Percentiles rank a stretch among this genome's conserved stretches.
Evolutionary conservation across 805 yeast species (phyloP).

Genomic region (Starmerella ratchasimensis): DNA sequence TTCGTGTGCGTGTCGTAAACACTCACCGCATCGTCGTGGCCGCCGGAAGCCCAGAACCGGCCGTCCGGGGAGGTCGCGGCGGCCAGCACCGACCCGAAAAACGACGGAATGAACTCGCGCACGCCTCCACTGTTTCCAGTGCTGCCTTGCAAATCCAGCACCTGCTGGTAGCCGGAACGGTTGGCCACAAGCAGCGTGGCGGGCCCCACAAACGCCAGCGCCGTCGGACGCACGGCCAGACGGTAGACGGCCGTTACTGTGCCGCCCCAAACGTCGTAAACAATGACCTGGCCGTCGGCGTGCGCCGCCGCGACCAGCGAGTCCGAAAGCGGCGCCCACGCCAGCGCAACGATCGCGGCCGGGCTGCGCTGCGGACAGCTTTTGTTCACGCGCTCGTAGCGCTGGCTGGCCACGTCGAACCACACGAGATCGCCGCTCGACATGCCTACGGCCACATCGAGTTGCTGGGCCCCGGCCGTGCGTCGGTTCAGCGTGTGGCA

Average conservation of each 20-base stretch:
- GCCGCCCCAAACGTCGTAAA: slow-evolving; percentile 39
- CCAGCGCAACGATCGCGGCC: slow-evolving; percentile 33
- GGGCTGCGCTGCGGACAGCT: slow-evolving; percentile 33
- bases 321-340: slow-evolving; percentile 35
- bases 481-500: slow-evolving; percentile 26
- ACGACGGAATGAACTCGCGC: slow-evolving; percentile 46
- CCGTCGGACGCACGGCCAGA: slow-evolving; percentile 44
- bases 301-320: slow-evolving; percentile 43
- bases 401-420: slow-evolving; percentile 39
- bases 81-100: slow-evolving; percentile 50
- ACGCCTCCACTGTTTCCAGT: slow-evolving; percentile 29
- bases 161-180: slow-evolving; percentile 50
- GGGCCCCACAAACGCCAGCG: slow-evolving; percentile 24
- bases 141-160: slow-evolving; percentile 38
- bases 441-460: slow-evolving; percentile 48
- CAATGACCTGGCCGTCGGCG: slow-evolving; percentile 46
- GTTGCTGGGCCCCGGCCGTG: slow-evolving; percentile 23
- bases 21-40: slow-evolving; percentile 40
- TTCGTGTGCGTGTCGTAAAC: slow-evolving; percentile 29
- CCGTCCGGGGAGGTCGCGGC: slow-evolving; percentile 45
- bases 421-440: slow-evolving; percentile 55
- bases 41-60: slow-evolving; percentile 33
- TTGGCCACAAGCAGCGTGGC: slow-evolving; percentile 38
- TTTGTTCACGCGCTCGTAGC: slow-evolving; percentile 41
- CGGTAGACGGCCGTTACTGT: slow-evolving; percentile 41